These are phyloP conservation scores for Mercurialis annua DNA, from an alignment of 345 rosid species.

Conservation along the genomic window DNA sequence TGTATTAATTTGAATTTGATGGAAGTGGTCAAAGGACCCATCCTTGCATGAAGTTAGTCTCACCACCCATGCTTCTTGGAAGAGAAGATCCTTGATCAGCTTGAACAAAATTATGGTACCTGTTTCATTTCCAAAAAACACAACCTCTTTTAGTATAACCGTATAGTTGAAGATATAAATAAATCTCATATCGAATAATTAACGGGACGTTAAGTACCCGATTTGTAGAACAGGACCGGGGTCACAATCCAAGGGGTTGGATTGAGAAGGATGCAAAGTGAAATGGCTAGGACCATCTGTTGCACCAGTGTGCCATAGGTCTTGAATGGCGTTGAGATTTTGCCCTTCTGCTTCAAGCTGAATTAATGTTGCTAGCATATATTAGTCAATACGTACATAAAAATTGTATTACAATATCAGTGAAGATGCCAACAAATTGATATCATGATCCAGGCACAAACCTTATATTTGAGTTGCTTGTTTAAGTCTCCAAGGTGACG, in stretches of 20 bases:
- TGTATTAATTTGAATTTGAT: not conserved
- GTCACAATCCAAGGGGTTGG: conserved; percentile 47
- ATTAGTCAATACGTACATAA: not conserved
- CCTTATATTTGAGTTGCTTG: conserved; percentile 82
- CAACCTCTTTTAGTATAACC: not conserved
- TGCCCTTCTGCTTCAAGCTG: conserved; percentile 74
- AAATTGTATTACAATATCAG: not conserved
- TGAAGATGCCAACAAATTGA: not conserved
- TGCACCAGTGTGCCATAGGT: conserved; percentile 46
- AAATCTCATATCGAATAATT: not conserved
- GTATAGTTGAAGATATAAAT: too few species aligned
- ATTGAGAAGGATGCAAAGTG: conserved; percentile 46
- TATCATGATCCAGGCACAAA: conserved; percentile 3
- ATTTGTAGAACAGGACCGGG: conserved; percentile 67
- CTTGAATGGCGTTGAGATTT: conserved; percentile 49
- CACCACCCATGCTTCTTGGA: conserved; percentile 43
- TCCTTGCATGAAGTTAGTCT: conserved; percentile 76
- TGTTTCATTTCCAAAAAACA: conserved; percentile 14
- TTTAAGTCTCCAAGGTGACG: conserved; percentile 84
- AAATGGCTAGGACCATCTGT: conserved; percentile 45
- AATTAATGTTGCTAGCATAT: too few species aligned
- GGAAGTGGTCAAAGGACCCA: conserved; percentile 55
- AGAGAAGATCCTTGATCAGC: conserved; percentile 69
- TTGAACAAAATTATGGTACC: conserved; percentile 56
- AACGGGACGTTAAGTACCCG: conserved; percentile 38